Conservation (phyloP, 2,329 filamentous ascomycete genomes). For the Verticillium dahliae region DNA sequence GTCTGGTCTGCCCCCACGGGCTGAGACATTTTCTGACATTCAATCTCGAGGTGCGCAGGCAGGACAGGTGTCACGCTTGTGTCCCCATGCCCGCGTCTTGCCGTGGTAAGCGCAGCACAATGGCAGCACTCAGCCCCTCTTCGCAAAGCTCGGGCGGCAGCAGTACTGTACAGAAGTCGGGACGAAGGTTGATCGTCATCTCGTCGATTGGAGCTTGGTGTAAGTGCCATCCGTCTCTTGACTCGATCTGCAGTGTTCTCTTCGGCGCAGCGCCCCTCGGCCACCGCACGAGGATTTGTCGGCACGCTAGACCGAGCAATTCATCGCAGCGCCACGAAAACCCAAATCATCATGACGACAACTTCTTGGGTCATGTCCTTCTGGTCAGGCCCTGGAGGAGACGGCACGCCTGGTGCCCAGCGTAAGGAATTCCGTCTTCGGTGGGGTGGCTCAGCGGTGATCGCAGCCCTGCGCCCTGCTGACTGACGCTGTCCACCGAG, state of each 20-base stretch:
- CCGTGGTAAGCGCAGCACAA: neutral
- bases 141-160: neutral
- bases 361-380: neutral
- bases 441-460: neutral
- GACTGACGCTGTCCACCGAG: neutral
- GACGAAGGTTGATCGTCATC: neutral
- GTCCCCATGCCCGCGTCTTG: neutral
- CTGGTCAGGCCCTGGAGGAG: neutral
- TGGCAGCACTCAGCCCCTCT: neutral
- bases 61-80: neutral
- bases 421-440: neutral
- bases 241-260: neutral
- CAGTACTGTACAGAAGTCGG: neutral
- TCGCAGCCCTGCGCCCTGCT: neutral
- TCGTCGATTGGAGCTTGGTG: neutral
- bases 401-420: neutral
- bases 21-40: slow-evolving; percentile 1
- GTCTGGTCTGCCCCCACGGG: neutral
- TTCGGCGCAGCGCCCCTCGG: neutral
- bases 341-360: neutral
- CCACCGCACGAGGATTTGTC: neutral
- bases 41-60: neutral
- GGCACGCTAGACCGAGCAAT: neutral
- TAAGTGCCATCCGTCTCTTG: neutral
- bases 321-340: neutral